phyloP scores from a whole-genome alignment of 352 stramenopile species.

The Aphanomyces astaci region DNA sequence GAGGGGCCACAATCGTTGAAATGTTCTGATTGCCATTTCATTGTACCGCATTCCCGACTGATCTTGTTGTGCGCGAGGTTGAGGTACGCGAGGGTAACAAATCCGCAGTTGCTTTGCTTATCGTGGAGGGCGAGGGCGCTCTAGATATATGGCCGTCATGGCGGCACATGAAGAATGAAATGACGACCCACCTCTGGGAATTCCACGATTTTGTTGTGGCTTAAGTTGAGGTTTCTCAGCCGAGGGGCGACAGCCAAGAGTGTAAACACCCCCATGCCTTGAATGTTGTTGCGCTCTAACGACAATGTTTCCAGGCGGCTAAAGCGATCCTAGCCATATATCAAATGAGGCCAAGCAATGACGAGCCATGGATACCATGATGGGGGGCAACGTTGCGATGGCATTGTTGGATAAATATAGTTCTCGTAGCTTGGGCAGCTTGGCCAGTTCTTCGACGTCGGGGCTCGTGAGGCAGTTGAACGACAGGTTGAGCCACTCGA shows the following conservation, averaged over 20 bases:
- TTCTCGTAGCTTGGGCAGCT: conserved; percentile 65
- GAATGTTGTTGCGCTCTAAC: conserved; percentile 71
- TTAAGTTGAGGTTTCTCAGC: conserved; percentile 67
- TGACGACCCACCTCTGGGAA: conserved; percentile 49
- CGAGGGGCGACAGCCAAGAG: conserved; percentile 59
- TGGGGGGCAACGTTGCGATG: conserved; percentile 52
- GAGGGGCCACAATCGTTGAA: neutral
- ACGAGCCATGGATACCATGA: no score
- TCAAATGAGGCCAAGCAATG: no score
- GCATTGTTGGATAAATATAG: conserved; percentile 70
- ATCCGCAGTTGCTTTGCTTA: conserved; percentile 53
- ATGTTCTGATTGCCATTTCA: neutral
- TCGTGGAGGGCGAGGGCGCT: conserved; percentile 29
- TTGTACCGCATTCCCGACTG: conserved; percentile 31
- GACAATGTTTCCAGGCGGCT: conserved; percentile 64
- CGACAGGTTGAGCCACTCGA: conserved; percentile 63
- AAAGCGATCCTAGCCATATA: conserved; percentile 44
- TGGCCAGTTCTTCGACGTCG: conserved; percentile 62
- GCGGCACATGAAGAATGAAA: neutral
- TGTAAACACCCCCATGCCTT: conserved; percentile 52
- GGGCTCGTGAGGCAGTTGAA: conserved; percentile 62
- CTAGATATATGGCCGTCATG: conserved; percentile 24
- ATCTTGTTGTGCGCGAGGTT: conserved; percentile 72
- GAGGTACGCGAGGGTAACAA: conserved; percentile 60
- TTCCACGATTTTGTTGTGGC: conserved; percentile 62